These are phyloP conservation scores for Boletus subluridellus DNA, from an alignment of 1,284 basidiomycete species.

Conservation along the genomic window DNA sequence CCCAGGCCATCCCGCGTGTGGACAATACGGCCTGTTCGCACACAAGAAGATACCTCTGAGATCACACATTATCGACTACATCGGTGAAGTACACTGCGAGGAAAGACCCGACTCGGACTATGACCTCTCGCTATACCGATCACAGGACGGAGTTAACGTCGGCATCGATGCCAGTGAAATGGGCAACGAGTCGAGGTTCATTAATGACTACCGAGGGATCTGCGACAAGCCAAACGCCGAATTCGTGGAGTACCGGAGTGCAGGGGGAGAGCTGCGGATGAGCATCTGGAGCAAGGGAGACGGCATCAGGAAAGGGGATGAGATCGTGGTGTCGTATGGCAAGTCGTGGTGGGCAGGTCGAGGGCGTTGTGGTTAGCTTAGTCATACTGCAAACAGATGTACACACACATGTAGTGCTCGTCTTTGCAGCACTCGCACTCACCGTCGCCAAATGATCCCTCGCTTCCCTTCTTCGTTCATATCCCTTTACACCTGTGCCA, in stretches of 20 bases:
- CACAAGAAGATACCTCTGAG: slow-evolving; percentile 62
- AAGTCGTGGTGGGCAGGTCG: slow-evolving; percentile 79
- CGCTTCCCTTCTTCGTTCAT: slow-evolving; percentile 55
- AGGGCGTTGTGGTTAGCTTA: slow-evolving; percentile 9
- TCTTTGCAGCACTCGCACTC: neutral
- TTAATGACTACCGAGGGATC: slow-evolving; percentile 85
- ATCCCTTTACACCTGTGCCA: slow-evolving; percentile 53
- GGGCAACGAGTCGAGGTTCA: slow-evolving; percentile 85
- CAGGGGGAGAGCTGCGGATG: slow-evolving; percentile 70
- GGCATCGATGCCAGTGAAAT: slow-evolving; percentile 70
- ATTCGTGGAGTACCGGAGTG: slow-evolving; percentile 60
- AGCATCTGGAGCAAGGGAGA: slow-evolving; percentile 64
- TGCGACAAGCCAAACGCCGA: slow-evolving; percentile 65
- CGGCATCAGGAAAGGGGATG: slow-evolving; percentile 74
- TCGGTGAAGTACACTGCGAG: slow-evolving; percentile 81
- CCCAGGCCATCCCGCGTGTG: slow-evolving; percentile 68
- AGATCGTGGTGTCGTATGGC: slow-evolving; percentile 89
- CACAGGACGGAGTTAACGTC: slow-evolving; percentile 50
- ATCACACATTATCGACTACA: slow-evolving; percentile 75
- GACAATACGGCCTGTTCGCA: slow-evolving; percentile 83
- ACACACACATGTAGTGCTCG: slow-evolving; percentile 14
- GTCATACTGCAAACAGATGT: slow-evolving; percentile 22
- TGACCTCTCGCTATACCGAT: slow-evolving; percentile 75
- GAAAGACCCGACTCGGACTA: slow-evolving; percentile 74
- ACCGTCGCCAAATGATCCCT: slow-evolving; percentile 36